Conservation (phyloP, 257 asterid species). For the Nicotiana paniculata region DNA sequence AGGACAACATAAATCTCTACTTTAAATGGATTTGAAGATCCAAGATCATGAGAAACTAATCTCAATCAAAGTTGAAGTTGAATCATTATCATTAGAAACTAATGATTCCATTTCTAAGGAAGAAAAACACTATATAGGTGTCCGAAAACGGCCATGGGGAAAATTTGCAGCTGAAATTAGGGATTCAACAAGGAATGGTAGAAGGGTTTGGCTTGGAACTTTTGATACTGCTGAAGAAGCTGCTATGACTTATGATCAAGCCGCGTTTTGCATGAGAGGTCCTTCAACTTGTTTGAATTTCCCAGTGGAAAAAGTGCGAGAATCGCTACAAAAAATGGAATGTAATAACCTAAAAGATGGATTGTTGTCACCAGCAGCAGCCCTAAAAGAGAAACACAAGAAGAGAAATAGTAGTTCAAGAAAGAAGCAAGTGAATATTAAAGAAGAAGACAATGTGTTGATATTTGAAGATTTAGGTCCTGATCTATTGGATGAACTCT, state of each 20-base stretch:
- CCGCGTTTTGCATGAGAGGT: slow-evolving; percentile 12
- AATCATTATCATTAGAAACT: background rate
- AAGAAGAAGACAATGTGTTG: slow-evolving; percentile 6
- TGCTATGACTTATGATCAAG: slow-evolving; percentile 19
- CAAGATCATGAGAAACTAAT: background rate
- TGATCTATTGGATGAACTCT: slow-evolving; percentile 13
- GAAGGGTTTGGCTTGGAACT: slow-evolving; percentile 19
- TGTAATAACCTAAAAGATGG: background rate
- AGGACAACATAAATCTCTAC: background rate
- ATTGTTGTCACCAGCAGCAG: background rate
- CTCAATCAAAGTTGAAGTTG: background rate
- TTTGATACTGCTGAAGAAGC: slow-evolving; percentile 12
- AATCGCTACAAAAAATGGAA: slow-evolving; percentile 3
- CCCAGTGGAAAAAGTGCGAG: background rate
- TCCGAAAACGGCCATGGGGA: slow-evolving; percentile 20
- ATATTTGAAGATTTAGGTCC: slow-evolving; percentile 14
- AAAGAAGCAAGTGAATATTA: background rate
- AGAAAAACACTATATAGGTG: slow-evolving; percentile 6
- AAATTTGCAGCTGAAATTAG: slow-evolving; percentile 19
- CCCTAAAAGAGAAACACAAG: slow-evolving; percentile 15
- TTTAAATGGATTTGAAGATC: slow-evolving; percentile 2
- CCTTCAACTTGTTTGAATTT: slow-evolving; percentile 7
- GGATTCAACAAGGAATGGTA: slow-evolving; percentile 9
- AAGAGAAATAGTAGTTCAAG: background rate
- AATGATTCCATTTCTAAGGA: background rate